Conservation (phyloP, 768 basidiomycete species). For the Xerocomus brunneocitrinus region DNA sequence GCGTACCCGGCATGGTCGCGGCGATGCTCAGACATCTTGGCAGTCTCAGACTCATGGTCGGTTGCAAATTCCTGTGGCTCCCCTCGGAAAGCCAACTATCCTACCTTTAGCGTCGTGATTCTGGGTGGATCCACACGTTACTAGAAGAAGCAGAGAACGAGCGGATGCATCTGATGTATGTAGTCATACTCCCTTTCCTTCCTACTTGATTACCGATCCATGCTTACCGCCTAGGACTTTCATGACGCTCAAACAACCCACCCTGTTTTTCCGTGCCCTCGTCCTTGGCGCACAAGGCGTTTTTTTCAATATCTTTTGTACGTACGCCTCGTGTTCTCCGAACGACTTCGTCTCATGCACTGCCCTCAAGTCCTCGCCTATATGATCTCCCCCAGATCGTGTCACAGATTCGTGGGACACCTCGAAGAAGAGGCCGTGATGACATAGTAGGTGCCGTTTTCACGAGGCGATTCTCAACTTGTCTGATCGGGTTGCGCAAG, state of each 20-base stretch:
- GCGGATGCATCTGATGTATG: conserved; percentile 87
- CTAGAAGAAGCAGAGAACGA: conserved; percentile 97
- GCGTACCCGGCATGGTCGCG: conserved; percentile 95
- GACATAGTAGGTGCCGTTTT: conserved; percentile 65
- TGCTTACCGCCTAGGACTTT: conserved; percentile 64
- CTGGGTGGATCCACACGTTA: conserved; percentile 87
- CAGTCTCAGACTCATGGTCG: conserved; percentile 84
- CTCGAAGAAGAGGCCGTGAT: conserved; percentile 94
- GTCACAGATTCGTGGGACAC: conserved; percentile 89
- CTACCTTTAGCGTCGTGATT: conserved; percentile 43
- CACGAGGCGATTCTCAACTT: conserved; percentile 15
- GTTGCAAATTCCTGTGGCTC: conserved; percentile 16
- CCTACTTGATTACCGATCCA: conserved; percentile 11
- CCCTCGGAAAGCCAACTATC: conserved; percentile 5
- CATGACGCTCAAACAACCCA: conserved; percentile 85
- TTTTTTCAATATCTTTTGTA: conserved; percentile 86
- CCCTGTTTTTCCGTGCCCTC: conserved; percentile 72
- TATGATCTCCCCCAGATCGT: conserved; percentile 65
- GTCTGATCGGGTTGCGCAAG: conserved; percentile 34
- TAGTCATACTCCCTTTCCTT: conserved; percentile 1
- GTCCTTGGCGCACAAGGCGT: conserved; percentile 91
- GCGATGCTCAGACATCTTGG: conserved; percentile 83
- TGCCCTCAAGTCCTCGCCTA: conserved; percentile 62
- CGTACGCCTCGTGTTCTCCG: conserved; percentile 25
- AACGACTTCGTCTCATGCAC: conserved; percentile 13